Base-by-base conservation (phyloP, 2,329 filamentous ascomycete species). In the Macrophomina tecta region DNA sequence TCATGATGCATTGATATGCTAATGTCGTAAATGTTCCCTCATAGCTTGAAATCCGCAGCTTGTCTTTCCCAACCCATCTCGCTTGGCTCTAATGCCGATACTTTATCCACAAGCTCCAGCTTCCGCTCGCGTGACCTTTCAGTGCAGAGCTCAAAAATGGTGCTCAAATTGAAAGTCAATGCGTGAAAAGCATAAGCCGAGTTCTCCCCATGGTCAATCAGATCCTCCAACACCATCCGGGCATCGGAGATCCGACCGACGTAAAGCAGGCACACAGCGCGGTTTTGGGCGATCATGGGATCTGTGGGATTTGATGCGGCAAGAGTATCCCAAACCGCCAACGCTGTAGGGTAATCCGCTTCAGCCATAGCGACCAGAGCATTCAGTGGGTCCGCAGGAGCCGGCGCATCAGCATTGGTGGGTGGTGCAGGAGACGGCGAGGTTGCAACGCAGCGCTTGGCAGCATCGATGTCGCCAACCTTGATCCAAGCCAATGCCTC, bases 121-220 rank as follows among this genome's bases (percentile, higher is more conserved):
- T 98, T 98, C 72, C 91, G 79, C 12, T 85, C 85, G 58, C 87
- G 83, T 49, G 92, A 87, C 69, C 87, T 86, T 72, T 98, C 94
- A 0, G 91, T 94, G 75, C 91, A 95, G 7, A 98, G 84, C 79
- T 98, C 95, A 76, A 97, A 98, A 72, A 97, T 87, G 0, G 94
- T 98, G 11, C 90, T 89, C 12, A 99, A 79, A 76, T 98, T 98
- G 80, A 97, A 97, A 0, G 96, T 86, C 2, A 97, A 80, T 0
- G 91, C 91, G 69, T 91, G 89, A 67, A 94, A 97, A 0, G 78
- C 73, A 9, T 72, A 69, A 0, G 88, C 86, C 48, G 87, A 82
- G 1, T 63, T 51, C 11, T 51, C 30, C 9, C 89, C 87, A 0
- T 82, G 76, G 3, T 87, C 83, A 0, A 93, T 82, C 11, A 96